These are phyloP conservation scores for Venturia carpophila DNA, from an alignment of 2,329 filamentous ascomycete species.

Conservation along the genomic window DNA sequence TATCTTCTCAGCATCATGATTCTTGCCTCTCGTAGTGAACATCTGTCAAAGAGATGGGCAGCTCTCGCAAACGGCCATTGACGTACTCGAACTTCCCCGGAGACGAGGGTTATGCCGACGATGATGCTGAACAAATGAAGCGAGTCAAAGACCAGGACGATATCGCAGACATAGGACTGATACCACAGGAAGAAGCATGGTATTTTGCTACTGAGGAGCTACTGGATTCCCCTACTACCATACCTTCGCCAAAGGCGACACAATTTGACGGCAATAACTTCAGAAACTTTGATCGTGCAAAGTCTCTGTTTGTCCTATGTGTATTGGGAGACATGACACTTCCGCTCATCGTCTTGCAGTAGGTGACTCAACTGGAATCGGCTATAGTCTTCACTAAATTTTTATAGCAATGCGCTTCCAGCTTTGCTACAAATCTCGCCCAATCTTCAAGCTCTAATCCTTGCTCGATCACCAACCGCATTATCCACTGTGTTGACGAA, in stretches of 20 bases:
- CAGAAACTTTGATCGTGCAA: not conserved
- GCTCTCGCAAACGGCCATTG: slow-evolving; percentile 8
- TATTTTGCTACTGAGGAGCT: slow-evolving; percentile 14
- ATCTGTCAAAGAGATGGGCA: not conserved
- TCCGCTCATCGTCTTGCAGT: slow-evolving; percentile 16
- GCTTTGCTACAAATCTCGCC: slow-evolving; percentile 4
- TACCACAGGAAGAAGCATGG: slow-evolving; percentile 18
- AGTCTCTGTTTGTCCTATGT: slow-evolving; percentile 16
- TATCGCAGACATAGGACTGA: slow-evolving; percentile 4
- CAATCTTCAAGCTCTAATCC: slow-evolving; percentile 15
- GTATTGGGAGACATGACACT: slow-evolving; percentile 9
- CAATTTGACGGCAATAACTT: slow-evolving; percentile 16
- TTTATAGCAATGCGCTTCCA: slow-evolving; percentile 8
- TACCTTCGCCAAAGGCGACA: not conserved
- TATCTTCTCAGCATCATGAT: not conserved
- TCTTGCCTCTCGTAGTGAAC: not conserved
- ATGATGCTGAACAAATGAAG: not conserved
- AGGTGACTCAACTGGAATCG: not conserved
- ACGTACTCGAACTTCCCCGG: not conserved
- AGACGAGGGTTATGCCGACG: slow-evolving; percentile 5
- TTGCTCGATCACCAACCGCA: slow-evolving; percentile 5
- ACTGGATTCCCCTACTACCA: slow-evolving; percentile 1
- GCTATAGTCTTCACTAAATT: not conserved
- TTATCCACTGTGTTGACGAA: not conserved
- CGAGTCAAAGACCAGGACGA: slow-evolving; percentile 4